Evolutionary conservation across 2,329 filamentous ascomycete genomes (phyloP), one percentile per base, ranked within the genome.

Genomic region (Coleophoma crateriformis): DNA sequence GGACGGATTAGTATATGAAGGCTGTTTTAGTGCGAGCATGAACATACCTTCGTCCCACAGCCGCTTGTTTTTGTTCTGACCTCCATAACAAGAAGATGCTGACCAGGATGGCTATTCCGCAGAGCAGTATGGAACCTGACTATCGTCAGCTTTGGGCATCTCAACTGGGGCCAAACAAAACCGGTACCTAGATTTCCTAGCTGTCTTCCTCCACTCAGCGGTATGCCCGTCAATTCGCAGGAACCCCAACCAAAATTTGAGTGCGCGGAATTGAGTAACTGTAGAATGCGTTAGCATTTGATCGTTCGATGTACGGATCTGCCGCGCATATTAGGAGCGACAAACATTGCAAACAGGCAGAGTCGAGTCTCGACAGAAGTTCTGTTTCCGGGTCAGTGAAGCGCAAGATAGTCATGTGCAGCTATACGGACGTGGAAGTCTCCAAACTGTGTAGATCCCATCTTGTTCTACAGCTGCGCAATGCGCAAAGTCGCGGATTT

Each of bases 41-140:
- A 19, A 51, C 58, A 33, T 72, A 95, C 90, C 90, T 88, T 73
- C 94, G 79, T 52, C 94, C 94, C 44, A 99, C 94, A 49, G 94
- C 94, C 49, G 94, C 94, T 68, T 87, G 85, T 73, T 99, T 97
- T 66, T 80, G 82, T 62, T 97, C 88, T 17, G 94, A 95, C 58
- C 82, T 79, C 71, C 86, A 81, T 67, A 97, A 62, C 50, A 99
- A 74, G 59, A 86, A 84, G 11, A 72, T 63, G 4, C 86, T 75
- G 8, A 79, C 71, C 19, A 81, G 62, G 59, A 99, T 91, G 38
- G 91, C 89, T 55, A 95, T 67, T 54, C 77, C 89, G 54, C 82
- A 87, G 38, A 97, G 68, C 42, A 99, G 58, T 65, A 99, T 96
- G 7, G 91, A 95, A n/a, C 94, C 87, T 90, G 59, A 15, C 47